Percentiles rank a stretch among this genome's conserved stretches.
Conservation (phyloP, 345 rosid species). For the Arabidopsis suecica region DNA sequence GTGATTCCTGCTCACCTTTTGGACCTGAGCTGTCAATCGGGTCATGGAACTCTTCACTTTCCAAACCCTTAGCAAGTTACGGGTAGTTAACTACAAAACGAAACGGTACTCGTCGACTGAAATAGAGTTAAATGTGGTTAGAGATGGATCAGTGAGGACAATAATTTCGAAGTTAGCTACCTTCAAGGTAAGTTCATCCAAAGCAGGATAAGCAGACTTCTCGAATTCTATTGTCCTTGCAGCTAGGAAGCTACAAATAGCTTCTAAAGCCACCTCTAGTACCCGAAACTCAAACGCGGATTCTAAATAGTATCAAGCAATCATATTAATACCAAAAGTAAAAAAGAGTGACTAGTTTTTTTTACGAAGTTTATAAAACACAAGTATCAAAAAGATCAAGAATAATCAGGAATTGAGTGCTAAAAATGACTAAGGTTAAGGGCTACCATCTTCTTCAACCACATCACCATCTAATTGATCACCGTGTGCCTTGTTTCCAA, state of each 20-base stretch:
- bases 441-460: conserved; percentile 86
- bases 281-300: conserved; percentile 86
- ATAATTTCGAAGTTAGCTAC: conserved; percentile 34
- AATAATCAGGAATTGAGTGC: background rate
- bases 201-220: conserved; percentile 86
- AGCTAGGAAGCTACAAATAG: conserved; percentile 84
- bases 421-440: background rate
- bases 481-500: conserved; percentile 42
- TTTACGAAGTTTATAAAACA: no score
- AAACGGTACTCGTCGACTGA: background rate
- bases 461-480: conserved; percentile 60
- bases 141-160: conserved; percentile 13
- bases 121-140: background rate
- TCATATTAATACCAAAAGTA: conserved; percentile 20
- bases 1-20: conserved; percentile 57
- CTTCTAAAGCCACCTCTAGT: conserved; percentile 89
- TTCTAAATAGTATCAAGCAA: conserved; percentile 51
- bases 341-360: conserved; percentile 13
- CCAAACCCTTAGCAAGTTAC: conserved; percentile 89
- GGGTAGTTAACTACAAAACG: conserved; percentile 74
- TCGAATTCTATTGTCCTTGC: conserved; percentile 86
- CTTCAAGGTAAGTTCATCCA: conserved; percentile 87
- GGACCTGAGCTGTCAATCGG: conserved; percentile 83
- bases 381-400: background rate
- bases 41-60: conserved; percentile 94